Base-by-base conservation (phyloP, 169 alveolate genomes). In the Cyclospora cayetanensis region DNA sequence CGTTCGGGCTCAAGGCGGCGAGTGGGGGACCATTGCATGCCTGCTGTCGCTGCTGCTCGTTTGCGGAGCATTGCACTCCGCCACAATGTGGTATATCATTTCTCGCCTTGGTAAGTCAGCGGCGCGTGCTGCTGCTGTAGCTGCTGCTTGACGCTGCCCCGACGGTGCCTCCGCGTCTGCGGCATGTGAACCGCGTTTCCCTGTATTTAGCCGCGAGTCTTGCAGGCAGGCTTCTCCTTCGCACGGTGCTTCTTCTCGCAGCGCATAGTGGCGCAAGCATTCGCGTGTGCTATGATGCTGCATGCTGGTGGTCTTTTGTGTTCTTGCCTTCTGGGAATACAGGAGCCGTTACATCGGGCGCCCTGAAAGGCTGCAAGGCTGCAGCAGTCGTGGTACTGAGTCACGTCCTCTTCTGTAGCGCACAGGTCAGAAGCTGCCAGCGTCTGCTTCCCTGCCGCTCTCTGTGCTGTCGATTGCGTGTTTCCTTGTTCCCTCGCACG, bases 11-110 rank as follows among this genome's bases (percentile, higher is more conserved):
- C 77, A 90, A 35, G 83, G 91, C 41, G 95, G 95, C 50, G 63
- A 70, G 66, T 31, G 87, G 11, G 60, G 84, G 35, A 77, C 72
- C 34, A 90, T 93, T 60, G 35, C 80, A 60, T 22, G 70, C 66
- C 65, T 90, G n/a, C 77, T 93, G 55, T 39, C 90, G 41, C 76
- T 86, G 29, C 94, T 93, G 29, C 91, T 93, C 66, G 4, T 86
- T 50, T 90, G 93, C 37, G 93, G 93, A 29, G 80, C 91, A 11
- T 22, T 93, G 27, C 93, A 93, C 53, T 93, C 95, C 12, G 68
- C 95, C 25, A 93, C 95, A 29, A 79, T 93, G 31, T 93, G 95
- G 95, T 93, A 90, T 76, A 90, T 93, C 22, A 90, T 93, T 82
- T 82, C 91, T 63, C 86, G 35, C 15, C 82, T 85, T 31, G 79